Base-by-base conservation (phyloP, 108 stramenopile species). In the Fragilariopsis cylindrus region DNA sequence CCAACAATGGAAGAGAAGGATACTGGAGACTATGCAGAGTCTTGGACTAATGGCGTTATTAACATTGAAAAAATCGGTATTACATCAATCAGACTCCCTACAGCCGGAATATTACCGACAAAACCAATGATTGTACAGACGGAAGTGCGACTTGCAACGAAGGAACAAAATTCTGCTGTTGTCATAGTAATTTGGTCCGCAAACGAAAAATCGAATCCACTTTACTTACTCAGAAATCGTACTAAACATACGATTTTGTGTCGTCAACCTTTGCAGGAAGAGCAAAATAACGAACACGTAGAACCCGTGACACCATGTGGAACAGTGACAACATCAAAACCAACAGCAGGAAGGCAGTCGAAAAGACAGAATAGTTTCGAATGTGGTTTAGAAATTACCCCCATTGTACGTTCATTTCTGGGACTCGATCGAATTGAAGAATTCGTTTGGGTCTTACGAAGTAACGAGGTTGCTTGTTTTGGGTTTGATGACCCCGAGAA, bases 401-500 rank as follows among this genome's bases (percentile, higher is more conserved):
- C 81, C 5, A 82, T 81, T 42, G 73, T 84, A n/a, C 52, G 68
- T 3, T 79, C 83, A 4, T 76, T 84, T 55, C 60, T 82, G 18
- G 85, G 82, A 42, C 54, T 84, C 3, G 78, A 81, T 54, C 55
- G 69, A 11, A 50, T 75, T 19, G 80, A 92, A 58, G 86, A 84
- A 48, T 91, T 88, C 72, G 82, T 90, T 40, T 93, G 92, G 92
- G 72, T 85, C 9, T 57, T 93, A 5, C 45, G 57, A 39, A 67
- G 77, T 18, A 87, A 84, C 7, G 83, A 89, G n/a, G 81, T 81
- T 42, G 74, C 81, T 11, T 85, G 84, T n/a, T 93, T 90, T 69
- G 92, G 92, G 1, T 93, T 91, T 57, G 90, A 91, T 60, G 84
- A 93, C 68, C 92, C 92, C 5, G 90, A 91, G 54, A 85, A 86